A percentile compares a stretch with the other conserved stretches of the same genome.
phyloP scores from a whole-genome alignment of 2,329 filamentous ascomycete genomes.

The Cercospora janseana region DNA sequence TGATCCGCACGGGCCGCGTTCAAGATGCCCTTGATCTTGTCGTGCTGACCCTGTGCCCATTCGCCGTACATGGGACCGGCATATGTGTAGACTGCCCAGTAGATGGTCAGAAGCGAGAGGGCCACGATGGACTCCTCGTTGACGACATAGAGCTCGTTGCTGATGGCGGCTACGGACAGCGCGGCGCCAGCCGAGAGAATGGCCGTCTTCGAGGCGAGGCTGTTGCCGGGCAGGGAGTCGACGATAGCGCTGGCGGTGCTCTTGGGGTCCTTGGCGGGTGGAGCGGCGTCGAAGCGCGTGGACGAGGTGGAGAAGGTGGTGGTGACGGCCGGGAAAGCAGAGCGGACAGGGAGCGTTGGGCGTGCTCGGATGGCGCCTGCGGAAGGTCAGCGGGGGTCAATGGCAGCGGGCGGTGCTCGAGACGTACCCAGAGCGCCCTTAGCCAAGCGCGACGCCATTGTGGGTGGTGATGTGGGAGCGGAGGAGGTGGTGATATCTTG shows the following conservation, averaged over 20 bases:
- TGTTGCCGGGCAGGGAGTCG: constrained; percentile 89
- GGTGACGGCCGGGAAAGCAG: constrained; percentile 71
- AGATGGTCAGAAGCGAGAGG: constrained; percentile 88
- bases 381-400: constrained; percentile 34
- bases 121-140: constrained; percentile 98
- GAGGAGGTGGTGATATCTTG: constrained; percentile 18
- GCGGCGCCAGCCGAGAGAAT: constrained; percentile 91
- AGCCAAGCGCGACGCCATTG: constrained; percentile 97
- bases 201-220: constrained; percentile 89
- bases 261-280: constrained; percentile 85
- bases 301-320: constrained; percentile 65
- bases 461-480: constrained; percentile 51
- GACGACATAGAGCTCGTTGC: constrained; percentile 99
- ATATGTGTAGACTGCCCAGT: constrained; percentile 88
- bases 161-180: constrained; percentile 89
- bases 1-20: constrained; percentile 93
- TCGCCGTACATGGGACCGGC: constrained; percentile 87
- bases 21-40: constrained; percentile 92
- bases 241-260: constrained; percentile 95
- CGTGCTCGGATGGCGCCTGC: constrained; percentile 78
- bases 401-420: constrained; percentile 8
- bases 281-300: constrained; percentile 51
- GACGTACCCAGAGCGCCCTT: constrained; percentile 89
- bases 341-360: constrained; percentile 68
- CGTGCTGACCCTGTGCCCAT: constrained; percentile 85